phyloP scores from a whole-genome alignment of 2,329 filamentous ascomycete genomes.

The Plenodomus lindquistii region DNA sequence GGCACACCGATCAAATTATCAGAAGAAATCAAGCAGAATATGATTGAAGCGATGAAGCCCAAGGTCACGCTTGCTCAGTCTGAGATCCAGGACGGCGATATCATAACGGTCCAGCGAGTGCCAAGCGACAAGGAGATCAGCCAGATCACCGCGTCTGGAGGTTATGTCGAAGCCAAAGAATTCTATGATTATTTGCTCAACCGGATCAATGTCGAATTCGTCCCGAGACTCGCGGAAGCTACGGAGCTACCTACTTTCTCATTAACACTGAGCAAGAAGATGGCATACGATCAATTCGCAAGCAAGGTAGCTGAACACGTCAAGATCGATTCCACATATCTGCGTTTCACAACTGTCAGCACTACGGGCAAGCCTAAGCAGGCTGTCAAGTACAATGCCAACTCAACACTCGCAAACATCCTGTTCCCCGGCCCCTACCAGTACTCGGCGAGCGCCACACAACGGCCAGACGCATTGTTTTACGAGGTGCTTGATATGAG shows the following conservation, averaged over 20 bases:
- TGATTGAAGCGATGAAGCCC: conserved; percentile 93
- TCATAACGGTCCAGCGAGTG: conserved; percentile 86
- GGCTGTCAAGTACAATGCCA: conserved; percentile 72
- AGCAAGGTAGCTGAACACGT: conserved; percentile 81
- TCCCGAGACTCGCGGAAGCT: conserved; percentile 62
- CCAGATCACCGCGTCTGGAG: conserved; percentile 43
- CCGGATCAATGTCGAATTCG: conserved; percentile 77
- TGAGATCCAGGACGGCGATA: conserved; percentile 95
- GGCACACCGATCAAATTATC: conserved; percentile 75
- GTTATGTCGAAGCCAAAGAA: conserved; percentile 70
- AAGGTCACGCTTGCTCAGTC: conserved; percentile 88
- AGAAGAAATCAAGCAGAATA: conserved; percentile 97
- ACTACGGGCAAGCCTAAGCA: conserved; percentile 76
- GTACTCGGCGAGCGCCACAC: conserved; percentile 68
- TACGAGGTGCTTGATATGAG: conserved; percentile 96
- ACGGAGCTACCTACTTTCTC: conserved; percentile 69
- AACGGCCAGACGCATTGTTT: conserved; percentile 77
- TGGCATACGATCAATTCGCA: conserved; percentile 84
- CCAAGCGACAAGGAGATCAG: conserved; percentile 53
- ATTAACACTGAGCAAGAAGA: conserved; percentile 81
- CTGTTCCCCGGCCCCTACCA: conserved; percentile 71
- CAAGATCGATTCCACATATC: conserved; percentile 77
- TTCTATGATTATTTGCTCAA: conserved; percentile 95
- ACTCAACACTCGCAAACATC: conserved; percentile 76
- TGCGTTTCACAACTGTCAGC: conserved; percentile 90